Percentiles rank a stretch among this genome's conserved stretches.
These are phyloP conservation scores for Ceratocystis destructans DNA, from an alignment of 2,329 filamentous ascomycete genomes.

Conservation along the genomic window DNA sequence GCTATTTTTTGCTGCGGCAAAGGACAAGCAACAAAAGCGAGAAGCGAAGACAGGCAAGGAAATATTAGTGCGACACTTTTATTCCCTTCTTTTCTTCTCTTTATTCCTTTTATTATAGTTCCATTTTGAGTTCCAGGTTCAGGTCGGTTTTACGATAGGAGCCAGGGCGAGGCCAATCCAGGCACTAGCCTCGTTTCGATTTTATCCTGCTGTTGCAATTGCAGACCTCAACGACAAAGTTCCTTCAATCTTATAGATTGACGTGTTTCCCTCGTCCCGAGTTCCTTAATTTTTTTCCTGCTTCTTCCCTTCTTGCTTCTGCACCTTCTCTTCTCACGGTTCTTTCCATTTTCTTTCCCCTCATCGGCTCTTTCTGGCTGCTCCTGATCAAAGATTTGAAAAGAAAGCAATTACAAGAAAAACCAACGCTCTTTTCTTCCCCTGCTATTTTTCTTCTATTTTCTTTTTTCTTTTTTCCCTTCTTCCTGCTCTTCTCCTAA, in stretches of 20 bases:
- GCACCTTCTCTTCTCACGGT: not conserved
- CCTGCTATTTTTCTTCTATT: conserved; percentile 9
- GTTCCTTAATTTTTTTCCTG: conserved; percentile 7
- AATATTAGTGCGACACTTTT: conserved; percentile 6
- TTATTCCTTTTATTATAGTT: conserved; percentile 5
- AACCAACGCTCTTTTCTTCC: not conserved
- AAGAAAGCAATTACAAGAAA: not conserved
- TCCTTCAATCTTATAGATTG: conserved; percentile 11
- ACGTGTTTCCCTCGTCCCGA: not conserved
- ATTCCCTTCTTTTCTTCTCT: not conserved
- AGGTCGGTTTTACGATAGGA: conserved; percentile 16
- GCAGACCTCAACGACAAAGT: conserved; percentile 2
- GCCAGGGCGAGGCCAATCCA: conserved; percentile 16
- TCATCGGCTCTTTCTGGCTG: no score
- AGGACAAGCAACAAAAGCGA: conserved; percentile 3
- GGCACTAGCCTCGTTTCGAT: conserved; percentile 19
- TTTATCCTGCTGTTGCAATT: conserved; percentile 12
- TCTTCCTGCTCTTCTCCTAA: conserved; percentile 4
- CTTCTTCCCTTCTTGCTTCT: conserved; percentile 12
- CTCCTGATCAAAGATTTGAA: no score
- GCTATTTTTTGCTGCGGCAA: conserved; percentile 8
- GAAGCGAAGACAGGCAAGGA: not conserved
- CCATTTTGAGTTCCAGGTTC: conserved; percentile 19
- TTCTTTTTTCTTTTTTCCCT: not conserved
- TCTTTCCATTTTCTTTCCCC: not conserved